Conservation (phyloP, 305 asterid species). For the Solanum hybrid region DNA sequence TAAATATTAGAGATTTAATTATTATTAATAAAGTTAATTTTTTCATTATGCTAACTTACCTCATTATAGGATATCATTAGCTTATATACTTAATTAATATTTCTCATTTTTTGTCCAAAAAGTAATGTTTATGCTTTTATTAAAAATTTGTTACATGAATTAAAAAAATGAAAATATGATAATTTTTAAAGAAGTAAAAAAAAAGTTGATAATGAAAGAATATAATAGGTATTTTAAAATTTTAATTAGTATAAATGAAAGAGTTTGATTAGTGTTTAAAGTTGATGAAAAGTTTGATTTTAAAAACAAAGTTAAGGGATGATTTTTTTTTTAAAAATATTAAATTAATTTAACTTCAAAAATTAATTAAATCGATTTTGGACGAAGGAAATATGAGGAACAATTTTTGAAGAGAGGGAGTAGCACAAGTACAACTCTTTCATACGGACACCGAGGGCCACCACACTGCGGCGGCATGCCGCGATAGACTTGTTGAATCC, state of each 20-base stretch:
- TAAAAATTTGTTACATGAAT: not conserved
- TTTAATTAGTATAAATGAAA: not conserved
- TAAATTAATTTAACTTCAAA: too few relatives aligned
- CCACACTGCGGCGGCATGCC: not conserved
- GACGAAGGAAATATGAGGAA: too few relatives aligned
- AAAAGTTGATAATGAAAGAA: not conserved
- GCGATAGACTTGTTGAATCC: constrained; percentile 10
- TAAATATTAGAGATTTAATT: too few relatives aligned
- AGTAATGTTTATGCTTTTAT: not conserved
- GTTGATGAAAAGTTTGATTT: not conserved
- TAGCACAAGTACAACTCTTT: not conserved
- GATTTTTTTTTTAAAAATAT: too few relatives aligned
- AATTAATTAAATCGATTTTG: too few relatives aligned
- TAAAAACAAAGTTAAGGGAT: not conserved
- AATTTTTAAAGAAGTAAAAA: not conserved
- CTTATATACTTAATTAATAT: too few relatives aligned
- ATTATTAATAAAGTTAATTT: too few relatives aligned
- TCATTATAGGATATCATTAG: too few relatives aligned
- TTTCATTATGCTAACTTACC: not conserved
- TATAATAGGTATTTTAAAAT: not conserved
- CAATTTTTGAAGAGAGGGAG: not conserved
- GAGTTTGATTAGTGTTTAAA: not conserved
- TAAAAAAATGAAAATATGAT: not conserved
- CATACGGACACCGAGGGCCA: not conserved
- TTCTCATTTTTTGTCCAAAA: not conserved